A percentile compares a stretch with the other conserved stretches of the same genome.
Conservation (phyloP, 2,329 filamentous ascomycete species). For the Diplodia scrobiculata region DNA sequence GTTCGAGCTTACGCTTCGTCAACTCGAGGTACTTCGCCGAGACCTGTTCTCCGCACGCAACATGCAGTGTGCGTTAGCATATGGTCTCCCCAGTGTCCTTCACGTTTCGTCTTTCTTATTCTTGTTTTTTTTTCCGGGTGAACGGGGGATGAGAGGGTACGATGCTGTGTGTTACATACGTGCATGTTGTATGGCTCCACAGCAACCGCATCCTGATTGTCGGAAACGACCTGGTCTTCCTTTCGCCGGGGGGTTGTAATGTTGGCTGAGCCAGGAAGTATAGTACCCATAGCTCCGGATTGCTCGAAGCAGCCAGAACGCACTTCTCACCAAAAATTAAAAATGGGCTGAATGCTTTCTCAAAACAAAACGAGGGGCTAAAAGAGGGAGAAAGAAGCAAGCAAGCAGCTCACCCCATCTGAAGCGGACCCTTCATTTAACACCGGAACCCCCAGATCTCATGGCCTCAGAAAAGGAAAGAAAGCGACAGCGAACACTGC, state of each 20-base stretch:
- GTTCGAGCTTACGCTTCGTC: conserved; percentile 67
- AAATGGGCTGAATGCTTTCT: not conserved
- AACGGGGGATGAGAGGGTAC: not conserved
- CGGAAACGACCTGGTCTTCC: not conserved
- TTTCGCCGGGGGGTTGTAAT: not conserved
- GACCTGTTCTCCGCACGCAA: conserved; percentile 50
- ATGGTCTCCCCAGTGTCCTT: not conserved
- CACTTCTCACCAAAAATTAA: not conserved
- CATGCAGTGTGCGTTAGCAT: not conserved
- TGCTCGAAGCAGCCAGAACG: not conserved
- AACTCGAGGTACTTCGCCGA: conserved; percentile 68
- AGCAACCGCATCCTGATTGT: not conserved
- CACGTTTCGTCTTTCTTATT: too few species aligned
- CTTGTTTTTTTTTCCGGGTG: too few species aligned
- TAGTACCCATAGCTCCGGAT: not conserved
- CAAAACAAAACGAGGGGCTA: not conserved
- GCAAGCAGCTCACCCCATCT: not conserved
- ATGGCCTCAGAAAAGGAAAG: not conserved
- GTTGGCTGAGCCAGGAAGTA: not conserved
- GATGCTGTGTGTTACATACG: conserved; percentile 47
- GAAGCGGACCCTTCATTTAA: not conserved
- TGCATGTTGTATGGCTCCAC: conserved; percentile 58
- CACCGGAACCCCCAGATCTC: not conserved
- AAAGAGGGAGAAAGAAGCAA: not conserved
- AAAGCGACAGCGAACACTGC: not conserved